Evolutionary conservation across 257 asterid species (phyloP).

Genomic region (Gentiana straminea): DNA sequence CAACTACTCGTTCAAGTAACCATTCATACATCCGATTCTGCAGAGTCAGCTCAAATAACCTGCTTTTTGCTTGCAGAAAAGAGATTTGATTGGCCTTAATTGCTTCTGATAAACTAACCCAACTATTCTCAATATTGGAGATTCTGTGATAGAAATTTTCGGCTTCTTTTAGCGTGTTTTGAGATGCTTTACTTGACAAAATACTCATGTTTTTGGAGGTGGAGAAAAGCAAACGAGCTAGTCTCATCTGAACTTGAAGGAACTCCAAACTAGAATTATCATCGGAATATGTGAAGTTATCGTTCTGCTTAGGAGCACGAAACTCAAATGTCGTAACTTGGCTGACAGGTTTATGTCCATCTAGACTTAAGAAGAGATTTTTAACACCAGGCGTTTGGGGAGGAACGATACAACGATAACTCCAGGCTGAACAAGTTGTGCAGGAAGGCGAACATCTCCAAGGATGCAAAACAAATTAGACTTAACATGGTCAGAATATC

Average conservation of each 20-base stretch:
- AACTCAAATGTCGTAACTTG: slow-evolving; percentile 65
- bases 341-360: slow-evolving; percentile 74
- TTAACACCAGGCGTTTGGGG: slow-evolving; percentile 66
- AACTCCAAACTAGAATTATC: slow-evolving; percentile 51
- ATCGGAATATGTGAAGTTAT: slow-evolving; percentile 20
- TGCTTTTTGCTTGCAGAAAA: slow-evolving; percentile 58
- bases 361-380: slow-evolving; percentile 60
- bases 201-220: slow-evolving; percentile 48
- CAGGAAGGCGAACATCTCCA: slow-evolving; percentile 52
- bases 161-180: slow-evolving; percentile 55
- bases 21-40: slow-evolving; percentile 66
- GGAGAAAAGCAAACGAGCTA: slow-evolving; percentile 71
- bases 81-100: slow-evolving; percentile 42
- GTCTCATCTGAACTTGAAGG: slow-evolving; percentile 65
- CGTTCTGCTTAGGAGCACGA: slow-evolving; percentile 43
- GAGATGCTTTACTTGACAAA: slow-evolving; percentile 42
- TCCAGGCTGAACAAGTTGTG: slow-evolving; percentile 61
- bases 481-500: slow-evolving; percentile 26
- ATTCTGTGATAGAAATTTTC: slow-evolving; percentile 48
- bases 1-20: slow-evolving; percentile 66
- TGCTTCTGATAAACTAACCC: slow-evolving; percentile 45
- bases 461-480: slow-evolving; percentile 53
- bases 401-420: slow-evolving; percentile 60
- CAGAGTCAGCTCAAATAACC: slow-evolving; percentile 64
- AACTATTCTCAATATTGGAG: slow-evolving; percentile 35